These are phyloP conservation scores for Halophytophthora batemanensis DNA, from an alignment of 352 stramenopile species.

Conservation along the genomic window DNA sequence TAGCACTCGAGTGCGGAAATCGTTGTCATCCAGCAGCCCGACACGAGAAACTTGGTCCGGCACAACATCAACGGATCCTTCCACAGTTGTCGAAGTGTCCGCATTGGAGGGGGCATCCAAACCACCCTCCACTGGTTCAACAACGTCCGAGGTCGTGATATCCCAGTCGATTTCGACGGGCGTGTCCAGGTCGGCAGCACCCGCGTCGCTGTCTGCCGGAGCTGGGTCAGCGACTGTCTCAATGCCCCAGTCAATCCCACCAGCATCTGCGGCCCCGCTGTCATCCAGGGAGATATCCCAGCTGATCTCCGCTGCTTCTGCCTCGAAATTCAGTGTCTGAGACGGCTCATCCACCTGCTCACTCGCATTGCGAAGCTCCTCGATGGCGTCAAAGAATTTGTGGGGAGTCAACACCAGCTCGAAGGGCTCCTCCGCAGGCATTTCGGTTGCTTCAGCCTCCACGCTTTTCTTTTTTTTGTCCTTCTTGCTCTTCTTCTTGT, in stretches of 20 bases:
- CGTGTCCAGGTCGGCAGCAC: conserved; percentile 20
- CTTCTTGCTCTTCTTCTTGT: conserved; percentile 41
- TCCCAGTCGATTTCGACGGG: conserved; percentile 77
- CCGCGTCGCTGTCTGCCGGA: conserved; percentile 10
- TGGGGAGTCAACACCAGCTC: conserved; percentile 36
- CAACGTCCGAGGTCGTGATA: conserved; percentile 49
- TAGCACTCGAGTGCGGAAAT: conserved; percentile 55
- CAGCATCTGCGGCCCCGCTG: conserved; percentile 22
- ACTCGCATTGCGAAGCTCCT: conserved; percentile 42
- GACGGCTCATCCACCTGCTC: conserved; percentile 23
- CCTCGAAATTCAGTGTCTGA: conserved; percentile 44
- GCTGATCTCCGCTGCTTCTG: conserved; percentile 57
- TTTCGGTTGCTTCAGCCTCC: conserved; percentile 10
- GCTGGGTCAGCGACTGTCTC: conserved; percentile 25
- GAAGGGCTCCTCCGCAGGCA: conserved; percentile 23
- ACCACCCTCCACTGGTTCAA: conserved; percentile 18
- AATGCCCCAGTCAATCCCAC: conserved; percentile 68
- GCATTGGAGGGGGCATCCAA: conserved; percentile 1
- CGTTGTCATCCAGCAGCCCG: conserved; percentile 44
- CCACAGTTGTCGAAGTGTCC: conserved; percentile 8
- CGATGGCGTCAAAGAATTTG: conserved; percentile 59
- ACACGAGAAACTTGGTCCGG: conserved; percentile 34
- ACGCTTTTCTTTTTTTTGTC: conserved; percentile 15
- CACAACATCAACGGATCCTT: conserved; percentile 3
- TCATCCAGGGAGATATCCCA: conserved; percentile 69